Conservation (phyloP, 2,329 filamentous ascomycete species). For the Huntiella omanensis region DNA sequence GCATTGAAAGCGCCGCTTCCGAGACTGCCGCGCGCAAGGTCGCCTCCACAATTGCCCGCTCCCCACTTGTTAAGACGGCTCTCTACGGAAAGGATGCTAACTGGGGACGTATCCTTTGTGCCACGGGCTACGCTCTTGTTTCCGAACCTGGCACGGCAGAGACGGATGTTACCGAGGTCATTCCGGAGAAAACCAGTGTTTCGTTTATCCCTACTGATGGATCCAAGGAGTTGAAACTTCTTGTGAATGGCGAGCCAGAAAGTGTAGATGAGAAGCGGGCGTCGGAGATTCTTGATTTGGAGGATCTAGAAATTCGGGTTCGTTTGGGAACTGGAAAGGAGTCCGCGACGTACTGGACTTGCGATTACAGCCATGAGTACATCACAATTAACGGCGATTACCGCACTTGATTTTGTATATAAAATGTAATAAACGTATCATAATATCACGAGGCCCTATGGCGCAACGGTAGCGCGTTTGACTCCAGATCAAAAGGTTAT, state of each 20-base stretch:
- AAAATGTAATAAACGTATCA: neutral
- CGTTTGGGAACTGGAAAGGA: slow-evolving; percentile 48
- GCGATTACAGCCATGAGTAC: slow-evolving; percentile 73
- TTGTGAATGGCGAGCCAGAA: slow-evolving; percentile 67
- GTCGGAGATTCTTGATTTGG: slow-evolving; percentile 56
- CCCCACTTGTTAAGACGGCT: slow-evolving; percentile 89
- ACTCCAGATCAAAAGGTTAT: slow-evolving; percentile 12
- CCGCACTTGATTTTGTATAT: slow-evolving; percentile 28
- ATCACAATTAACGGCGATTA: slow-evolving; percentile 52
- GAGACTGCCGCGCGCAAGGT: slow-evolving; percentile 58
- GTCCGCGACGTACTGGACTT: slow-evolving; percentile 64
- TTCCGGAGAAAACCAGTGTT: slow-evolving; percentile 54
- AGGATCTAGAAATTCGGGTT: slow-evolving; percentile 65
- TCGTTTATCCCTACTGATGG: slow-evolving; percentile 64
- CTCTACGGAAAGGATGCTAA: slow-evolving; percentile 95
- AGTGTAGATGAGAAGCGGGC: slow-evolving; percentile 58
- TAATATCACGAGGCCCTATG: slow-evolving; percentile 6
- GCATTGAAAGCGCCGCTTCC: slow-evolving; percentile 53
- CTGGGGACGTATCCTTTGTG: slow-evolving; percentile 93
- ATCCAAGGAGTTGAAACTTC: slow-evolving; percentile 54
- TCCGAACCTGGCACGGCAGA: slow-evolving; percentile 36
- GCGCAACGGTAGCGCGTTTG: slow-evolving; percentile 12
- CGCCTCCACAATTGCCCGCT: slow-evolving; percentile 74
- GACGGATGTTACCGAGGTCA: slow-evolving; percentile 43
- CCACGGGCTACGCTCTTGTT: slow-evolving; percentile 62